These are phyloP conservation scores for Stephania cephalantha DNA, from an alignment of 164 flowering plant species.

Conservation along the genomic window DNA sequence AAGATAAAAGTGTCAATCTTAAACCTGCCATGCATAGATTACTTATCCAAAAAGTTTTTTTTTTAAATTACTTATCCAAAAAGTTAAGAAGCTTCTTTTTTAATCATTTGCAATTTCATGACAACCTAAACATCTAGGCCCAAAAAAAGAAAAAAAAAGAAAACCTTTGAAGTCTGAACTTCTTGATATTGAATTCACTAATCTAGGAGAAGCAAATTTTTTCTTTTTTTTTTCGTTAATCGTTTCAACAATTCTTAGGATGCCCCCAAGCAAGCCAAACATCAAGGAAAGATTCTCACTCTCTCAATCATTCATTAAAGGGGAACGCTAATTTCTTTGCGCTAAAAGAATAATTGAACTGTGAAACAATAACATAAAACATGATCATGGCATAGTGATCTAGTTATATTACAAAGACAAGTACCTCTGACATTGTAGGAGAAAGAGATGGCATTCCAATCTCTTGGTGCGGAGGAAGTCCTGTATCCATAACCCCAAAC, in stretches of 20 bases:
- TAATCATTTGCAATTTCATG: no score
- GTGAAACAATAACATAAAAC: constrained; percentile 2
- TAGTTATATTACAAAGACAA: constrained; percentile 7
- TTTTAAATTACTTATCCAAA: no score
- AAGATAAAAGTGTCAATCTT: neutral
- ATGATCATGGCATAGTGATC: neutral
- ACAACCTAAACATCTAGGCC: no score
- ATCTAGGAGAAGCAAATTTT: no score
- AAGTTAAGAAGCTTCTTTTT: no score
- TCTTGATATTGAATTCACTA: no score
- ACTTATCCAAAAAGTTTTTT: no score
- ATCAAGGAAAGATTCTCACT: no score
- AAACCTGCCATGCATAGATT: neutral
- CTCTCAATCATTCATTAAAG: no score
- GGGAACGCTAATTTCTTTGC: neutral
- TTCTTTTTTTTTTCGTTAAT: no score
- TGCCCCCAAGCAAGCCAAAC: neutral
- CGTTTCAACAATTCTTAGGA: neutral
- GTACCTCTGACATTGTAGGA: constrained; percentile 95
- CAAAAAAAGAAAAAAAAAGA: neutral
- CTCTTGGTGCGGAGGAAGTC: constrained; percentile 91
- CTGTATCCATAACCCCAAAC: constrained; percentile 33
- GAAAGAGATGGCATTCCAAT: constrained; percentile 99
- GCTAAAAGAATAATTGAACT: neutral
- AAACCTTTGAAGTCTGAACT: neutral